These are phyloP conservation scores for Paracamarosporium sp. DNA, from an alignment of 2,329 filamentous ascomycete species.

Conservation along the genomic window DNA sequence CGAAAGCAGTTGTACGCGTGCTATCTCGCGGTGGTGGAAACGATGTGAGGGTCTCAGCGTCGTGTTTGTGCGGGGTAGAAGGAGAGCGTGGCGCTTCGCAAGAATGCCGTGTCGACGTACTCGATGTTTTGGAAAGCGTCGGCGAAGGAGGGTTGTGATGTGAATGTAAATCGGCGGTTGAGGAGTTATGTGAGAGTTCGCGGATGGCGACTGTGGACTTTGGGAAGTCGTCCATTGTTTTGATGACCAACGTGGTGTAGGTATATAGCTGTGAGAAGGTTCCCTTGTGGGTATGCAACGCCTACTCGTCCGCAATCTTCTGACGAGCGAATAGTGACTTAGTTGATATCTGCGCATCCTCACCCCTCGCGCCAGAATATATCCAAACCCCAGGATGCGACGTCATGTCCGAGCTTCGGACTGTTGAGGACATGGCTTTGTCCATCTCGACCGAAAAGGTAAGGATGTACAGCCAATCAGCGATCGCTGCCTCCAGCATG, in stretches of 20 bases:
- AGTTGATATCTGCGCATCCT: too few species aligned
- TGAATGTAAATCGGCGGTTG: background rate
- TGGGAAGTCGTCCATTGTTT: background rate
- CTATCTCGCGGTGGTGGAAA: background rate
- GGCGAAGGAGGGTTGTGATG: background rate
- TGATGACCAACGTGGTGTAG: background rate
- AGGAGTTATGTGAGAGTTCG: background rate
- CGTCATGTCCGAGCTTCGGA: constrained; percentile 3
- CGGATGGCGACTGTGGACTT: background rate
- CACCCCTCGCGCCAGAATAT: too few species aligned
- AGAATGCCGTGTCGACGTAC: constrained; percentile 2
- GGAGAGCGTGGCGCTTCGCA: background rate
- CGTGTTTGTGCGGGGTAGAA: background rate
- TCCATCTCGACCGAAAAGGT: constrained; percentile 1
- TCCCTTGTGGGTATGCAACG: too few species aligned
- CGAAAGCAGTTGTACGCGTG: background rate
- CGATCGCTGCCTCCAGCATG: background rate
- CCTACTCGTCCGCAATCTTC: too few species aligned
- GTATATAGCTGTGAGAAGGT: too few species aligned
- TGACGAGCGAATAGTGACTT: too few species aligned
- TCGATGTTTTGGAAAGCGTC: background rate
- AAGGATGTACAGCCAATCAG: constrained; percentile 2
- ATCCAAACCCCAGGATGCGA: background rate
- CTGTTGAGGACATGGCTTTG: too few species aligned
- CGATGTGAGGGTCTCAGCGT: background rate